Percentiles rank a stretch among this genome's conserved stretches.
phyloP scores from a whole-genome alignment of 2,329 filamentous ascomycete species.

The Phialophora chinensis region DNA sequence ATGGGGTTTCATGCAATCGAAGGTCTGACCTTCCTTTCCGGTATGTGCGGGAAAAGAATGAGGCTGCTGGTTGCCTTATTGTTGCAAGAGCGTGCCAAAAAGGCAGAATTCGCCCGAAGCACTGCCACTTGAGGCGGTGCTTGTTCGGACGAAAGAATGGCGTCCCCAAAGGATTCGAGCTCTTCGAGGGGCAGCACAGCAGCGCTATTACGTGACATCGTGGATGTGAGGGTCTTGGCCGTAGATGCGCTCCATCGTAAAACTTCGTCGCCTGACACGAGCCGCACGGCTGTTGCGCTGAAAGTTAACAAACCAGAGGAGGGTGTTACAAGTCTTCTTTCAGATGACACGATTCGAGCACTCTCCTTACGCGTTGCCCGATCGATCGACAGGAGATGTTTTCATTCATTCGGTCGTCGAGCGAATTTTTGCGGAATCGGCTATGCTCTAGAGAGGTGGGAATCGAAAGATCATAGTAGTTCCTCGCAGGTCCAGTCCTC shows the following conservation, averaged over 20 bases:
- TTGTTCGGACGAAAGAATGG: not conserved
- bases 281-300: not conserved
- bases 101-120: not conserved
- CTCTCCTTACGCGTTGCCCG: not conserved
- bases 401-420: not conserved
- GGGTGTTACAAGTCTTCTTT: not conserved
- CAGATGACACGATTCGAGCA: not conserved
- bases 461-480: conserved; percentile 61
- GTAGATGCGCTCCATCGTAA: not conserved
- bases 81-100: not conserved
- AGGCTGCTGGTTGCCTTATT: not conserved
- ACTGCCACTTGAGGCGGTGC: not conserved
- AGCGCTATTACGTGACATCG: not conserved
- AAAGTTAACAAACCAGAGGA: not conserved
- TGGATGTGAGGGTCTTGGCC: not conserved
- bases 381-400: not conserved
- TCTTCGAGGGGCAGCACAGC: not conserved
- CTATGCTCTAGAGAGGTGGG: not conserved
- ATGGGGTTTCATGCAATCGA: not conserved
- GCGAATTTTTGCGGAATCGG: not conserved
- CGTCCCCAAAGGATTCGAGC: not conserved
- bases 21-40: not conserved
- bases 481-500: conserved; percentile 99
- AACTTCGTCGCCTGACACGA: not conserved
- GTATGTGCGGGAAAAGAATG: not conserved